These are phyloP conservation scores for Citeromyces nyonsensis DNA, from an alignment of 805 yeast genomes.

Conservation along the genomic window DNA sequence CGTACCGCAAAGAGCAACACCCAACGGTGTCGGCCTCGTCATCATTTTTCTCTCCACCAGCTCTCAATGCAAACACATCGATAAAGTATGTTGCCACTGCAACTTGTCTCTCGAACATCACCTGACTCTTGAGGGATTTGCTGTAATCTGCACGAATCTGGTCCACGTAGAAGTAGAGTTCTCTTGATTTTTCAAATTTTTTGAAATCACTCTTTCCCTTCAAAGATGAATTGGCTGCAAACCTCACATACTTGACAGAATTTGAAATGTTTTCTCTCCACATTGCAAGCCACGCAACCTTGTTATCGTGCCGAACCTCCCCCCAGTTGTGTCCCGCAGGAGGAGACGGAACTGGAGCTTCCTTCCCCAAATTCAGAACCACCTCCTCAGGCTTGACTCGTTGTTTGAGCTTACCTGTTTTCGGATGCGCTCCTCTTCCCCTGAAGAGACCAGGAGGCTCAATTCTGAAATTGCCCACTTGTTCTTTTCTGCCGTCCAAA, in stretches of 20 bases:
- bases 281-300: conserved; percentile 93
- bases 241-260: conserved; percentile 73
- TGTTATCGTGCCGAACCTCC: conserved; percentile 73
- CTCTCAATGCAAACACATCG: conserved; percentile 89
- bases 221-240: conserved; percentile 81
- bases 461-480: conserved; percentile 83
- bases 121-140: conserved; percentile 47
- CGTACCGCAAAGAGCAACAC: conserved; percentile 86
- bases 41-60: conserved; percentile 94
- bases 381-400: conserved; percentile 86
- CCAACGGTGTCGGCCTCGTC: conserved; percentile 98
- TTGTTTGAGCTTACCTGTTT: conserved; percentile 80
- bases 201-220: conserved; percentile 86
- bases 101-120: conserved; percentile 79
- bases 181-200: conserved; percentile 88
- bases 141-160: conserved; percentile 64
- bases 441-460: conserved; percentile 95
- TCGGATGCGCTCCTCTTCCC: conserved; percentile 96
- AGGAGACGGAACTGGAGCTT: conserved; percentile 59
- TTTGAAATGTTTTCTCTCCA: conserved; percentile 91
- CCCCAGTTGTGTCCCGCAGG: conserved; percentile 90
- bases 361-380: conserved; percentile 65
- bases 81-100: conserved; percentile 90
- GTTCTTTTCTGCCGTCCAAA: conserved; percentile 79
- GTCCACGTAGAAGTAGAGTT: conserved; percentile 59